Evolutionary conservation across 768 basidiomycete species (phyloP), one percentile per base, ranked within the genome.

Genomic region (Hebeloma cylindrosporum): DNA sequence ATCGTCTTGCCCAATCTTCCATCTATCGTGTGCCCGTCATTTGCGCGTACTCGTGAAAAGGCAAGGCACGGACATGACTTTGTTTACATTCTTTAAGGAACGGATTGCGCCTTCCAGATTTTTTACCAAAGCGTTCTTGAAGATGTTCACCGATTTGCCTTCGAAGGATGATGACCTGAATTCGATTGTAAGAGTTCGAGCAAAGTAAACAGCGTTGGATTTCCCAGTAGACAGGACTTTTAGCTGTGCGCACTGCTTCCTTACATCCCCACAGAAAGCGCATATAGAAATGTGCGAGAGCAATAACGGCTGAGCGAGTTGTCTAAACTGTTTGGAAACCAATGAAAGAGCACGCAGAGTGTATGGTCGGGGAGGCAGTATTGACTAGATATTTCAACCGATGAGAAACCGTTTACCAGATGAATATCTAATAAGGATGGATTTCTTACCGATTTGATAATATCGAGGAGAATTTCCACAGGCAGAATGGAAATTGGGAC

Each of bases 31-130:
- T n/a, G n/a, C n/a, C n/a, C n/a, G n/a, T n/a, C n/a, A n/a, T n/a
- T n/a, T n/a, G n/a, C n/a, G n/a, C n/a, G n/a, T n/a, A n/a, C n/a
- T n/a, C 29, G n/a, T 16, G 26, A 11, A 37, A 37, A 35, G n/a
- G n/a, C n/a, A 28, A 13, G 7, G 7, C 13, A 21, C 27, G 9
- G 23, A 48, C 47, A 48, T 48, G n/a, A 48, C 47, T 23, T 42
- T 48, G 27, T 35, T 21, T 11, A 37, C 32, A 8, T 29, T 26
- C 14, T 34, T 34, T 16, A 47, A 47, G 5, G 46, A 33, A n/a
- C 25, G 31, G 5, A 47, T 18, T 3, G 46, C 46, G 2, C 5
- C 16, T 2, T n/a, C 23, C 22, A 47, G 30, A 16, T 40, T 11
- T n/a, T 39, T 30, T 5, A 33, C 21, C 39, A 47, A 29, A 21